Base-by-base conservation (phyloP, 805 yeast species). In the Starmerella asiatica region DNA sequence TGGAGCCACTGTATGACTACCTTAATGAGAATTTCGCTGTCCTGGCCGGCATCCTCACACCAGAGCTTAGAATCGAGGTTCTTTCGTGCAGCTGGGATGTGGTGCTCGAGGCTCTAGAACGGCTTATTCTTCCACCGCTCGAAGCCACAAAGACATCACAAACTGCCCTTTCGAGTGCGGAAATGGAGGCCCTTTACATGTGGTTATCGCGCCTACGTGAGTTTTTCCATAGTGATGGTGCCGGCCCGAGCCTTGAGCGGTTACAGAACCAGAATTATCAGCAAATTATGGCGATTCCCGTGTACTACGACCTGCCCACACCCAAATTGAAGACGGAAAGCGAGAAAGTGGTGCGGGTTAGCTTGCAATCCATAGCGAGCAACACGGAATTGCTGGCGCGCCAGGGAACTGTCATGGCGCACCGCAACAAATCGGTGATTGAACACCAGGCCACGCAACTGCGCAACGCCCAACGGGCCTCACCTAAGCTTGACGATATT, bases 11-110 rank as follows among this genome's bases (percentile, higher is more conserved):
- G 29, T 81, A 77, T 55, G 79, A 79, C 45, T 80, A 79, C 51
- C 61, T 83, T 54, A 79, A 81, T 50, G 64, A 73, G 36, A 82
- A 79, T 50, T 64, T 83, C 34, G 68, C 68, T 38, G 75, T 78
- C 1, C 59, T 83, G 30, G 84, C 83, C 0, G 61, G 69, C 9
- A 67, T 63, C 29, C 57, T 83, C 30, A 70, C 82, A 0, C 62
- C 67, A 16, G 74, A 68, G 1, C 58, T 79, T 26, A 58, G 79
- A 15, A 54, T 70, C 37, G 70, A 72, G 46, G 81, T 82, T 0
- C 79, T 83, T 80, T 52, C 77, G 1, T 78, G 76, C 37, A 73
- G 88, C 0, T 88, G 97, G 97, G 61, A 63, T n/a, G 75, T 74
- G 11, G 74, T 84, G 2, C 63, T 88, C 6, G 59, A 64, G 2